phyloP scores from a whole-genome alignment of 352 stramenopile species.

The Thalassiosira exigua region DNA sequence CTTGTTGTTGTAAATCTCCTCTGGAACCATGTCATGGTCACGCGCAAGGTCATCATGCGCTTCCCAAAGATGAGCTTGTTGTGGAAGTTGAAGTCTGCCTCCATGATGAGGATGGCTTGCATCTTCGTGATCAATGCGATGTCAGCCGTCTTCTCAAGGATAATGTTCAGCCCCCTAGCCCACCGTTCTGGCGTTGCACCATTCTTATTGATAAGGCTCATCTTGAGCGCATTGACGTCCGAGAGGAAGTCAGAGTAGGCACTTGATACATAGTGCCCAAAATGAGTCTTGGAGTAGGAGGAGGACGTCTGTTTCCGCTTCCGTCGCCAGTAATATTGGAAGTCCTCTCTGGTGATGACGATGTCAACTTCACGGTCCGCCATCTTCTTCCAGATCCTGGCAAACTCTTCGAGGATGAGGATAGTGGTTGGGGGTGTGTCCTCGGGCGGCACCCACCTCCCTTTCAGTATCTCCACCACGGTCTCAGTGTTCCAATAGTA shows the following conservation, averaged over 20 bases:
- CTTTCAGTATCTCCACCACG: constrained; percentile 1
- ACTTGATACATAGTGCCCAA: background rate
- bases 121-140: background rate
- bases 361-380: background rate
- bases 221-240: background rate
- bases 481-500: background rate
- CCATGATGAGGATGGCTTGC: constrained; percentile 12
- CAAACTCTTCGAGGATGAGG: constrained; percentile 12
- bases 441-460: background rate
- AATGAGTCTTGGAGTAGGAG: background rate
- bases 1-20: constrained; percentile 18
- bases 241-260: background rate
- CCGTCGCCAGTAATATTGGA: background rate
- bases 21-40: constrained; percentile 8
- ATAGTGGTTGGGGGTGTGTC: background rate
- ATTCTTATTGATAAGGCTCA: background rate
- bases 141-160: constrained; percentile 19
- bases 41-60: constrained; percentile 19
- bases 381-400: background rate
- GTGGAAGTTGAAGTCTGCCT: constrained; percentile 13
- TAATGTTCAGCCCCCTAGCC: background rate
- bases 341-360: background rate
- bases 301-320: background rate
- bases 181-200: background rate
- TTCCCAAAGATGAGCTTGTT: constrained; percentile 20